phyloP scores from a whole-genome alignment of 2,329 filamentous ascomycete species.

The Botrytis fragariae region DNA sequence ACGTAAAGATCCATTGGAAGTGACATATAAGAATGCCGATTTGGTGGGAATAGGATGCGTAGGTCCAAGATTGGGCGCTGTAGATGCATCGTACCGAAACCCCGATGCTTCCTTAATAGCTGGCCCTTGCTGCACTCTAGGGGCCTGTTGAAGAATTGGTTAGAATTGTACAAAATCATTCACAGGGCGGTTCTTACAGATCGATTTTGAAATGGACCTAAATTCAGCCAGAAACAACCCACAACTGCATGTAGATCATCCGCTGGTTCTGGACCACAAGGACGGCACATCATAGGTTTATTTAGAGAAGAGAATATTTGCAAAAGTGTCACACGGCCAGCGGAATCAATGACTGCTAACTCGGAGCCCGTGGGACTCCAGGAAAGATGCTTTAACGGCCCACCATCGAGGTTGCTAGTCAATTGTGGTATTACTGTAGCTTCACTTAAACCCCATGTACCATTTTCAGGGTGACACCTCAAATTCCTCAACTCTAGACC shows the following conservation, averaged over 20 bases:
- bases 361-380: slow-evolving; percentile 77
- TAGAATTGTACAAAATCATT: background rate
- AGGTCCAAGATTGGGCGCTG: slow-evolving; percentile 65
- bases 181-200: slow-evolving; percentile 30
- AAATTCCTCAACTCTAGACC: slow-evolving; percentile 72
- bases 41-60: slow-evolving; percentile 69
- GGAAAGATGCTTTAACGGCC: slow-evolving; percentile 72
- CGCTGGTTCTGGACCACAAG: slow-evolving; percentile 63
- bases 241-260: slow-evolving; percentile 77
- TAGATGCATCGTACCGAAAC: slow-evolving; percentile 69
- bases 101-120: slow-evolving; percentile 57
- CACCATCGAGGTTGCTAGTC: slow-evolving; percentile 58
- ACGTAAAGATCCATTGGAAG: slow-evolving; percentile 68
- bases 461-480: slow-evolving; percentile 64
- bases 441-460: slow-evolving; percentile 73
- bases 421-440: slow-evolving; percentile 64
- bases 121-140: slow-evolving; percentile 51
- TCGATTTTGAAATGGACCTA: slow-evolving; percentile 33
- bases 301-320: slow-evolving; percentile 72
- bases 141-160: slow-evolving; percentile 38
- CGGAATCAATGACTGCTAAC: slow-evolving; percentile 76
- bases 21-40: slow-evolving; percentile 74
- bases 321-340: slow-evolving; percentile 74
- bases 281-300: slow-evolving; percentile 60
- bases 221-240: slow-evolving; percentile 77